Evolutionary conservation across 352 stramenopile species (phyloP), one percentile per base, ranked within the genome.

Genomic region (Globisporangium viniferum): DNA sequence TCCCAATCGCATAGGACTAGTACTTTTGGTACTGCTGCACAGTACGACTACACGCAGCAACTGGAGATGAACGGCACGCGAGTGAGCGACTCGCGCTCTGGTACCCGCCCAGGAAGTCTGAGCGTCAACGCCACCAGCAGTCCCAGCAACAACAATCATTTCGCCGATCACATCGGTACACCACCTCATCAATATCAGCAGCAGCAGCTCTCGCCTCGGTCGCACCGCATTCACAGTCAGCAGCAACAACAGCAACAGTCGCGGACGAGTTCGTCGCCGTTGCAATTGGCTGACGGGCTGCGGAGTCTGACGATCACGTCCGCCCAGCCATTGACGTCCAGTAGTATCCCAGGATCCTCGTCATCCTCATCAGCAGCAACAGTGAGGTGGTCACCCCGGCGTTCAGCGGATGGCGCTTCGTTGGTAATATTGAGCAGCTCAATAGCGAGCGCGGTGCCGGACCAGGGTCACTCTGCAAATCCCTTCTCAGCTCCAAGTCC

Each of bases 271-370:
- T 20, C 36, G 2, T 12, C 44, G 7, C 20, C 39, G 10, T 5
- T 22, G 33, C 7, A 31, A n/a, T 3, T 63, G 18, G 8, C 15
- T 9, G 46, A 59, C 44, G 55, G 64, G 18, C 27, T 64, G 1
- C 44, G 54, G 10, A 44, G 64, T 14, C 44, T 69, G 14, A 31
- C 31, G 18, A 69, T 69, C 64, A 64, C 64, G 5, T 39, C 64
- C 24, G 14, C 41, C 4, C 5, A 41, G 31, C 9, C 48, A 0
- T 35, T 22, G 18, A 6, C 20, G 12, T 20, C n/a, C 33, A 48
- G 33, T 27, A 27, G 8, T 8, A 58, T 5, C 33, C 10, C 31
- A n/a, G 6, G 3, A n/a, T 29, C n/a, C 48, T 49, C 41, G 14
- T 49, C 48, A 54, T 22, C 48, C 2, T 14, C 62, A n/a, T 54